phyloP scores from a whole-genome alignment of 495 filamentous ascomycete species.

The Mytilinidion resinicola region DNA sequence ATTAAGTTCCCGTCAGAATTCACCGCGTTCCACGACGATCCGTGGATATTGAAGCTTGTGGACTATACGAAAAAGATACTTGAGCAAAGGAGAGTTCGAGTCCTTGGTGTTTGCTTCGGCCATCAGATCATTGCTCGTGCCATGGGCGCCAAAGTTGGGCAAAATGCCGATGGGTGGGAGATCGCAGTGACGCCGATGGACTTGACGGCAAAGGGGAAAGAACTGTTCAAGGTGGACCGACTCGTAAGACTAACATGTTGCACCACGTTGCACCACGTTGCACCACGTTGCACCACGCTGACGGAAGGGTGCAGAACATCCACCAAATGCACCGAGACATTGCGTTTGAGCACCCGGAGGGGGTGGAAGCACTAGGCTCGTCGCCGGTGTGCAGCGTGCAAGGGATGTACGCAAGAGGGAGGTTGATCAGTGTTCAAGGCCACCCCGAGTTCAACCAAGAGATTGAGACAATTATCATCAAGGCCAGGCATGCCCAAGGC shows the following conservation, averaged over 20 bases:
- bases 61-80: slow-evolving; percentile 59
- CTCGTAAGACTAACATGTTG: slow-evolving; percentile 47
- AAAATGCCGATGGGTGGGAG: slow-evolving; percentile 72
- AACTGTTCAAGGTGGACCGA: slow-evolving; percentile 62
- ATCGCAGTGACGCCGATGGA: slow-evolving; percentile 63
- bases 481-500: slow-evolving; percentile 50
- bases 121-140: slow-evolving; percentile 85
- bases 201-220: slow-evolving; percentile 63
- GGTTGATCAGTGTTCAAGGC: slow-evolving; percentile 75
- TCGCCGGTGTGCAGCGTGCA: slow-evolving; percentile 67
- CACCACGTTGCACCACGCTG: slow-evolving; percentile 7
- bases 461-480: slow-evolving; percentile 66
- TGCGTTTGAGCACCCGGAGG: slow-evolving; percentile 57
- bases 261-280: slow-evolving; percentile 6
- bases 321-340: slow-evolving; percentile 90
- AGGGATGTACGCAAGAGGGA: slow-evolving; percentile 64
- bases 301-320: slow-evolving; percentile 51
- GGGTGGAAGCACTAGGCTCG: slow-evolving; percentile 57
- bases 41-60: slow-evolving; percentile 73
- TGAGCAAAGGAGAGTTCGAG: slow-evolving; percentile 51
- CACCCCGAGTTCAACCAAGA: slow-evolving; percentile 82
- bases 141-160: slow-evolving; percentile 59
- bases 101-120: slow-evolving; percentile 84
- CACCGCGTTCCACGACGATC: slow-evolving; percentile 59
- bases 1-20: slow-evolving; percentile 35